These are phyloP conservation scores for Podaxis carcinomalis DNA, from an alignment of 768 basidiomycete species.

Conservation along the genomic window DNA sequence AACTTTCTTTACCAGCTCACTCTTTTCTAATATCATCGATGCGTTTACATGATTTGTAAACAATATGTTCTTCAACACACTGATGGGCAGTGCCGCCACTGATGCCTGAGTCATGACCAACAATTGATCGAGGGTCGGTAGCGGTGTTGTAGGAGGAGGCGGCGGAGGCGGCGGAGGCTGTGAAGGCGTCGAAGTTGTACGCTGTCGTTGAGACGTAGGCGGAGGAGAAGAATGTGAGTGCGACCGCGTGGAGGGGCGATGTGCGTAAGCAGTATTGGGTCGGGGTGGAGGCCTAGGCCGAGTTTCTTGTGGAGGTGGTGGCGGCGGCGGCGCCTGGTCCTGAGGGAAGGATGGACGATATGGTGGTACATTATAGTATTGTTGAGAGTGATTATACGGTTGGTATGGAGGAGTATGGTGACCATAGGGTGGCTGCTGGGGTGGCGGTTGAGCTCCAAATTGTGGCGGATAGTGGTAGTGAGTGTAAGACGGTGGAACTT, in stretches of 20 bases:
- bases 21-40: conserved; percentile 80
- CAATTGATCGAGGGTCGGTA: conserved; percentile 67
- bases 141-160: conserved; percentile 30
- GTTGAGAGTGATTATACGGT: conserved; percentile 2
- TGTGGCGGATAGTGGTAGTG: conserved; percentile 15
- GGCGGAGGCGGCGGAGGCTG: conserved; percentile 12
- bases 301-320: conserved; percentile 13
- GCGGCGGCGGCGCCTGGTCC: conserved; percentile 13
- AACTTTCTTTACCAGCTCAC: conserved; percentile 75
- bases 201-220: conserved; percentile 15
- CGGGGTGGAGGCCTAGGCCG: conserved; percentile 12
- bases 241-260: conserved; percentile 14
- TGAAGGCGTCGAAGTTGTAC: conserved; percentile 4
- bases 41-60: conserved; percentile 81
- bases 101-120: conserved; percentile 55
- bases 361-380: conserved; percentile 1
- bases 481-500: background rate
- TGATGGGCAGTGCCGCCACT: conserved; percentile 60
- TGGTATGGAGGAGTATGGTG: conserved; percentile 16
- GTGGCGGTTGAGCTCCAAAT: conserved; percentile 10
- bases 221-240: conserved; percentile 18
- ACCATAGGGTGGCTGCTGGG: conserved; percentile 10
- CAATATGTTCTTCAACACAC: conserved; percentile 72
- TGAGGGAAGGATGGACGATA: conserved; percentile 10
- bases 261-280: conserved; percentile 14